Evolutionary conservation across 2,329 filamentous ascomycete genomes (phyloP).

Genomic region (Arthroderma sp.): DNA sequence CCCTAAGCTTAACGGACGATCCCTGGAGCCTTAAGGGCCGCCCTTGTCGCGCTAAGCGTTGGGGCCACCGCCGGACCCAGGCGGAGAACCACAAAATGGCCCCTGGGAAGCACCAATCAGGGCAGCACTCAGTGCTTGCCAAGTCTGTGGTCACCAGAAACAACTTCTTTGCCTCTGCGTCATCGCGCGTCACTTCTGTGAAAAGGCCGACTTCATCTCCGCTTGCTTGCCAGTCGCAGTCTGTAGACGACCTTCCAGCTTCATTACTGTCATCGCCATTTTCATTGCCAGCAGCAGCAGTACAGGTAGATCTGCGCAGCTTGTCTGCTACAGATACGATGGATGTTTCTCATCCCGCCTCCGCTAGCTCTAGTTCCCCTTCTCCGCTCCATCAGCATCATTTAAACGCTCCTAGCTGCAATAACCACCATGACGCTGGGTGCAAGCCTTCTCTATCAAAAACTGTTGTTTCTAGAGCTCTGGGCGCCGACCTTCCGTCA

Average conservation of each 20-base stretch:
- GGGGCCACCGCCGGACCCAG: too few relatives aligned
- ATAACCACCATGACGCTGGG: slow-evolving; percentile 15
- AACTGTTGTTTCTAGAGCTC: slow-evolving; percentile 29
- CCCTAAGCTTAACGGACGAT: too few relatives aligned
- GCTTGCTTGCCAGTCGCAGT: slow-evolving; percentile 3
- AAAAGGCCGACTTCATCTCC: slow-evolving; percentile 13
- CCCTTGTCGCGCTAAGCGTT: too few relatives aligned
- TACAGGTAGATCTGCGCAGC: neutral
- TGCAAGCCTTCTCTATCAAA: slow-evolving; percentile 24
- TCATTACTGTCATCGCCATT: slow-evolving; percentile 12
- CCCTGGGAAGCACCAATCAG: neutral
- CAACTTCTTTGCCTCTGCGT: slow-evolving; percentile 12
- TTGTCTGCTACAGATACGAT: neutral
- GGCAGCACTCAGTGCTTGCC: slow-evolving; percentile 37
- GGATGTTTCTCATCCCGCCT: neutral
- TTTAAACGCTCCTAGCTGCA: slow-evolving; percentile 15
- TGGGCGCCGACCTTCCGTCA: slow-evolving; percentile 29
- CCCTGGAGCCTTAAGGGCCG: too few relatives aligned
- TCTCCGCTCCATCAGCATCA: slow-evolving; percentile 1
- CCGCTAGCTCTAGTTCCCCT: neutral
- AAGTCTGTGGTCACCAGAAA: slow-evolving; percentile 38
- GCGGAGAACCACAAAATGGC: too few relatives aligned
- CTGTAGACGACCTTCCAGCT: neutral
- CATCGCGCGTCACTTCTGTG: neutral
- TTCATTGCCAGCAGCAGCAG: slow-evolving; percentile 13